Base-by-base conservation (phyloP, 208 protist species). In the Herpetomonas samuelpessoai region DNA sequence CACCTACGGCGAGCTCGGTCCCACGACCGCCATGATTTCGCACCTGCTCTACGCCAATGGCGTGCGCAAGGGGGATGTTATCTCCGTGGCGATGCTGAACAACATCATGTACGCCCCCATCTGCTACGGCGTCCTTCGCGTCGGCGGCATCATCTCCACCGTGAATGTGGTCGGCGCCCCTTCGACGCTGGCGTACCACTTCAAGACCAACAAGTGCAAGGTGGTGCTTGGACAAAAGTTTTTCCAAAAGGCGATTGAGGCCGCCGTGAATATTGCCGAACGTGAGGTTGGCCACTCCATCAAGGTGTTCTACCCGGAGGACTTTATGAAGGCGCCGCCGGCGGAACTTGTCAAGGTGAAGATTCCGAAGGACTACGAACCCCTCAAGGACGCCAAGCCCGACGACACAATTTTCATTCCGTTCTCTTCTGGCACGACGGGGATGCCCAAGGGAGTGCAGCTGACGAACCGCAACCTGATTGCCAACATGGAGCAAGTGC, bases 371-470 rank as follows among this genome's bases (percentile, higher is more conserved):
- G 70, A 71, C 41, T 75, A 81, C 65, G 47, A 69, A 9, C 58
- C 56, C 16, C 26, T 75, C 14, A 46, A 57, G 18, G 63, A 29
- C 0, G 57, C 68, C 22, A 52, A 41, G 14, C 64, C 41, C 14
- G 57, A 79, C n/a, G 76, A 83, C 76, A 79, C 72, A 12, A 41
- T 73, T 14, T 44, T 70, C 57, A 71, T 83, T 45, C 64, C 72
- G 7, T 83, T 83, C 55, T 83, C 76, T 0, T 66, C 56, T n/a
- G 76, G 76, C 31, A 79, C 76, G 26, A 68, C 68, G 9, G 76
- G 71, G 7, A 22, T 68, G 49, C 57, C 76, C 25, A 95, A 96
- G 57, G 57, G 89, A 1, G 58, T 79, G 25, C 83, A 94, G 70
- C 57, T 88, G 24, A 64, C 70, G 9, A 65, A 71, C 44, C 56